Conservation (phyloP, 345 rosid species). For the Rhodomyrtus tomentosa region DNA sequence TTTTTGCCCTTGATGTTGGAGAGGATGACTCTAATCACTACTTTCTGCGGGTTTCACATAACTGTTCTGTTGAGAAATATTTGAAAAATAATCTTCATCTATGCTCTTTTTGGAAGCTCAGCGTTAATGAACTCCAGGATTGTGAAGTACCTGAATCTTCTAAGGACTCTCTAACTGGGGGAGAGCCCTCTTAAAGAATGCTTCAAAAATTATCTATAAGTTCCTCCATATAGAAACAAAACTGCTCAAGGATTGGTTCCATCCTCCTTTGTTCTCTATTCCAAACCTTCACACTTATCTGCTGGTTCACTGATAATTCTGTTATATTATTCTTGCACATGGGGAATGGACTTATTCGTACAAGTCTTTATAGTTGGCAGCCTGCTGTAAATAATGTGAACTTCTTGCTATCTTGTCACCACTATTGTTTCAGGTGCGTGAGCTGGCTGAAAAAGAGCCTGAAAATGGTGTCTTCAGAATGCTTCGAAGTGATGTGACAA, state of each 20-base stretch:
- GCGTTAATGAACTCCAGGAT: neutral
- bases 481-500: constrained; percentile 96
- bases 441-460: constrained; percentile 92
- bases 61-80: neutral
- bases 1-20: neutral
- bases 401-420: neutral
- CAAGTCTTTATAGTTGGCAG: neutral
- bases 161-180: neutral
- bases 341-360: neutral
- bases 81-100: neutral
- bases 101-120: neutral
- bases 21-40: neutral
- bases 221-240: neutral
- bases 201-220: neutral
- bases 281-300: neutral
- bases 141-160: neutral
- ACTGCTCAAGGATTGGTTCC: neutral
- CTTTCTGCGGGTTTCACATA: neutral
- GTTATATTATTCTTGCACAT: neutral
- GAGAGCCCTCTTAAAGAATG: neutral
- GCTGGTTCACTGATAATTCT: neutral
- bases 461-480: constrained; percentile 91
- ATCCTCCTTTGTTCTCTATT: neutral
- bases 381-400: neutral
- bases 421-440: constrained; percentile 58